Base-by-base conservation (phyloP, 192 early-diverging fungal genomes). In the Rhizophagus sp. region DNA sequence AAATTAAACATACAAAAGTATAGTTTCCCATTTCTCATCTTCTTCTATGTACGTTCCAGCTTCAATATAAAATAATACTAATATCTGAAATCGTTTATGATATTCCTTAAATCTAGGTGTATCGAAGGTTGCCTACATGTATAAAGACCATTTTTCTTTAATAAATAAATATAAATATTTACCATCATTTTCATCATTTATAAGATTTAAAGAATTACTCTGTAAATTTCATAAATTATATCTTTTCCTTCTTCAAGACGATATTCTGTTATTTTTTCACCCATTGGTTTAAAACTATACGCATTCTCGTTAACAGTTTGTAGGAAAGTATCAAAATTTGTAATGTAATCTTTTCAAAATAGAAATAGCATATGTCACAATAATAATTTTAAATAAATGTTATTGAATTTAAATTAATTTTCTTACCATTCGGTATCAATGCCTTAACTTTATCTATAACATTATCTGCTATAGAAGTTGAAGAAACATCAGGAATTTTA, bases 1-100 rank as follows among this genome's bases (percentile, higher is more conserved):
- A 22, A 73, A 73, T 34, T 22, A 3, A 70, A 50, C 82, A 61
- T 78, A 84, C 81, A 92, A 75, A 22, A 88, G 86, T 62, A 87
- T 89, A 6, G 93, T 84, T 52, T 93, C 89, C 97, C 97, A 99
- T 72, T 89, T 88, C 70, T 99, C 97, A 33, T 88, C 84, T 17
- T 90, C 91, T 64, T 97, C 93, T 74, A 99, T 92, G 63, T 91
- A 95, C 65, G 91, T 92, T 25, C 94, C 93, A 15, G 96, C 97
- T 80, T 99, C 97, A 50, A 99, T 96, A 72, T 91, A 97, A 62
- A 94, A 93, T 52, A 97, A 85, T 13, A 93, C 80, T 82, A 99
- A 92, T 39, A 90, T 81, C 75, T 96, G 96, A 78, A 97, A 82
- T 44, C 94, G 85, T 65, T 84, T 87, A 82, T 99, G 95, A 81